These are phyloP conservation scores for Rubia tinctorum DNA, from an alignment of 305 asterid species.

Conservation along the genomic window DNA sequence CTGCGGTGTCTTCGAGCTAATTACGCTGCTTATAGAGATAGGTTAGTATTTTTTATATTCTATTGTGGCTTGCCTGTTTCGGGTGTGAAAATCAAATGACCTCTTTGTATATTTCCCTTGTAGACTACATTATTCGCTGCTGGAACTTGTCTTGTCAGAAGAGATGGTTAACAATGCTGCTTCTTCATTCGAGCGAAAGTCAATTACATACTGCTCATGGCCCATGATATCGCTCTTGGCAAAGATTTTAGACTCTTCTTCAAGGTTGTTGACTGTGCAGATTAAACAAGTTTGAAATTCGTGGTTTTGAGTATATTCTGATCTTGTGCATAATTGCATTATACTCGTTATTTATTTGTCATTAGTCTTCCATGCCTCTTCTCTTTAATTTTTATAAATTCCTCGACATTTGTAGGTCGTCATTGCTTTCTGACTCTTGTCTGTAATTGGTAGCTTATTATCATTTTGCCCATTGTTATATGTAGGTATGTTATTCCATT, in stretches of 20 bases:
- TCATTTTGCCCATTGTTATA: conserved; percentile 80
- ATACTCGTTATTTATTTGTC: conserved; percentile 5
- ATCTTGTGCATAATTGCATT: not conserved
- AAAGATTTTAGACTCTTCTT: conserved; percentile 90
- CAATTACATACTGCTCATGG: conserved; percentile 91
- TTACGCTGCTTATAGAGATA: conserved; percentile 59
- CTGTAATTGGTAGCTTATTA: conserved; percentile 79
- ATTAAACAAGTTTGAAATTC: not conserved
- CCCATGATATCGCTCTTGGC: conserved; percentile 95
- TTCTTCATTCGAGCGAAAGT: conserved; percentile 90
- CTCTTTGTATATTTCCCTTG: conserved; percentile 26
- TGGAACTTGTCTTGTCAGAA: conserved; percentile 87
- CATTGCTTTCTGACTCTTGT: conserved; percentile 81
- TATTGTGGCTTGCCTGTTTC: not conserved
- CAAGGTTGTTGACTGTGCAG: conserved; percentile 52
- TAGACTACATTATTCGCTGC: conserved; percentile 69
- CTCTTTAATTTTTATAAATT: conserved; percentile 10
- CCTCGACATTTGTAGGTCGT: conserved; percentile 73
- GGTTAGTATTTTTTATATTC: conserved; percentile 35
- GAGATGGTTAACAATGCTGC: conserved; percentile 95
- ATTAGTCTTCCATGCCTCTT: conserved; percentile 4
- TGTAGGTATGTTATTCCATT: conserved; percentile 49
- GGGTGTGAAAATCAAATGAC: conserved; percentile 19
- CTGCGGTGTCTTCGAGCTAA: conserved; percentile 73
- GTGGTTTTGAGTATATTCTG: not conserved